Evolutionary conservation across 78 protist species (phyloP).

Genomic region (Cyanophora paradoxa): DNA sequence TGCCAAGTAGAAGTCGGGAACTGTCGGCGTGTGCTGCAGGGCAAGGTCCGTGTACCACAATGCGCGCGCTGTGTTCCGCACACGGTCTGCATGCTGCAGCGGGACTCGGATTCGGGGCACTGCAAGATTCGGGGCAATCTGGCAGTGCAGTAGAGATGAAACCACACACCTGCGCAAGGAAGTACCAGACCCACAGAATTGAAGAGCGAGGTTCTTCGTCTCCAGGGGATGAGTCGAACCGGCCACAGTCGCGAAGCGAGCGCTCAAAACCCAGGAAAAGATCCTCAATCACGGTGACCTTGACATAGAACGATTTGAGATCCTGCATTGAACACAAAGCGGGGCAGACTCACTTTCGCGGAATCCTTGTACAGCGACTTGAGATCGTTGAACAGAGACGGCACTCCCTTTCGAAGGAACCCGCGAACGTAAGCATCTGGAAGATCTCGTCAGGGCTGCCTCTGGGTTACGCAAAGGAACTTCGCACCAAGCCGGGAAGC

Average conservation of each 20-base stretch:
- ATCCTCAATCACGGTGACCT: too few species aligned
- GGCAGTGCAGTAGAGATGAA: too few species aligned
- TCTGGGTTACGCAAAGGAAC: too few species aligned
- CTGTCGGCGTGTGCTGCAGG: slow-evolving; percentile 79
- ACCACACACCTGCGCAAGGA: too few species aligned
- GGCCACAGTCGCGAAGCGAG: too few species aligned
- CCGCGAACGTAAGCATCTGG: background rate
- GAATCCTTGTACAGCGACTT: slow-evolving; percentile 44
- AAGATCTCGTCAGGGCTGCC: background rate
- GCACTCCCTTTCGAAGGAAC: slow-evolving; percentile 16
- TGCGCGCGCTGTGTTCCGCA: slow-evolving; percentile 29
- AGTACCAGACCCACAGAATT: slow-evolving; percentile 42
- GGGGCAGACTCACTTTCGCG: slow-evolving; percentile 40
- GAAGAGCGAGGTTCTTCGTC: slow-evolving; percentile 30
- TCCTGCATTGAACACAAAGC: too few species aligned
- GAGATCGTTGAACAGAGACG: slow-evolving; percentile 11
- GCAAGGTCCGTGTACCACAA: slow-evolving; percentile 34
- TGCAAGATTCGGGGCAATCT: too few species aligned
- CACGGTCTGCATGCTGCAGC: slow-evolving; percentile 54
- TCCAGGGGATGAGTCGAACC: too few species aligned
- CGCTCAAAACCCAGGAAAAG: too few species aligned
- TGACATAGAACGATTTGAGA: too few species aligned
- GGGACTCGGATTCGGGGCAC: too few species aligned
- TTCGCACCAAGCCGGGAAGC: too few species aligned
- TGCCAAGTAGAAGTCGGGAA: slow-evolving; percentile 55